A percentile compares a stretch with the other conserved stretches of the same genome.
These are phyloP conservation scores for Auriscalpium orientale DNA, from an alignment of 768 basidiomycete species.

Conservation along the genomic window DNA sequence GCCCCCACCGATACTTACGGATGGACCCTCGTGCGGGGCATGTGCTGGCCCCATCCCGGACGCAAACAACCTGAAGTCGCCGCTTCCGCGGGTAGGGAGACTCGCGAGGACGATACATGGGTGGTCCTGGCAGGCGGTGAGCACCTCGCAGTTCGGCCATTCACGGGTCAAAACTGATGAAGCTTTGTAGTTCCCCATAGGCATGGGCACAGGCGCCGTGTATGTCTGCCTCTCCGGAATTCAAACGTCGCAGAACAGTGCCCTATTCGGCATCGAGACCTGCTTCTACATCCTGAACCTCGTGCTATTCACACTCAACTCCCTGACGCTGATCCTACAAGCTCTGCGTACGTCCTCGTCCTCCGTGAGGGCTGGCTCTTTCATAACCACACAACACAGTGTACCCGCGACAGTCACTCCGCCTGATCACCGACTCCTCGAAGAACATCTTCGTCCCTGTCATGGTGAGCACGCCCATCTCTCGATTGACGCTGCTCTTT, in stretches of 20 bases:
- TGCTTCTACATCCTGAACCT: conserved; percentile 41
- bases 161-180: conserved; percentile 19
- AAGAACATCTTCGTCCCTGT: conserved; percentile 39
- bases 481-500: background rate
- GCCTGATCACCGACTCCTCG: conserved; percentile 36
- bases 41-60: too few species aligned
- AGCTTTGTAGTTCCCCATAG: conserved; percentile 34
- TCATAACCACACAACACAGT: conserved; percentile 21
- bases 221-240: conserved; percentile 38
- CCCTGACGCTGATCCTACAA: conserved; percentile 35
- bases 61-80: too few species aligned
- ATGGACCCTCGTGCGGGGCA: too few species aligned
- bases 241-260: conserved; percentile 23
- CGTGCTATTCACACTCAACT: conserved; percentile 37
- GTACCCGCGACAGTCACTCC: conserved; percentile 34
- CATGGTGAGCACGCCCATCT: conserved; percentile 19
- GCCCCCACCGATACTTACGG: too few species aligned
- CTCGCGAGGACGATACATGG: conserved; percentile 40
- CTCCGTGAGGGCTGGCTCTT: background rate
- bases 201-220: conserved; percentile 44
- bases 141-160: conserved; percentile 10
- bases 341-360: conserved; percentile 27
- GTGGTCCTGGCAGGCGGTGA: conserved; percentile 44
- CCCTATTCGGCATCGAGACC: conserved; percentile 31
- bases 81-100: conserved; percentile 16